Percentiles rank a stretch among this genome's conserved stretches.
phyloP scores from a whole-genome alignment of 2,329 filamentous ascomycete species.

The Scytalidium sp. region DNA sequence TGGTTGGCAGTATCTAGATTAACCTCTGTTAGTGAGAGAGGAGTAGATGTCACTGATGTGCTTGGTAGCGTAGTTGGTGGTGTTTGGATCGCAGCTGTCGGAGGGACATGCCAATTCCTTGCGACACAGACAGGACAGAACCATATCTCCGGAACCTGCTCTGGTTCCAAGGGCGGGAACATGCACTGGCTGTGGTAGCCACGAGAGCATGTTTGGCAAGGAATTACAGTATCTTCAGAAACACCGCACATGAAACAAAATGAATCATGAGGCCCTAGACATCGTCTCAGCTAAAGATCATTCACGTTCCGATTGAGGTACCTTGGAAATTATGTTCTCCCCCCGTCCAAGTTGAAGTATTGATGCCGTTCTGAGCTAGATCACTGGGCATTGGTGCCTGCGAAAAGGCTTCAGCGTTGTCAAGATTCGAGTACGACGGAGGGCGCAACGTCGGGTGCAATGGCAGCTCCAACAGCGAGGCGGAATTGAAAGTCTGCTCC shows the following conservation, averaged over 20 bases:
- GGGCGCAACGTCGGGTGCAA: too few species aligned
- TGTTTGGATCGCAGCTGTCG: background rate
- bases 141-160: slow-evolving; percentile 15
- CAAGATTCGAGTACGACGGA: too few species aligned
- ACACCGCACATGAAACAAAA: slow-evolving; percentile 18
- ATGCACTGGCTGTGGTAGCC: slow-evolving; percentile 18
- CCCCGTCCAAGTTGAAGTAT: background rate
- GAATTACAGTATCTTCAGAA: slow-evolving; percentile 9
- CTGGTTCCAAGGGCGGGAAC: slow-evolving; percentile 10
- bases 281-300: background rate
- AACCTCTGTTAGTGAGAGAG: background rate
- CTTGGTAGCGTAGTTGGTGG: background rate
- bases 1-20: background rate
- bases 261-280: slow-evolving; percentile 9
- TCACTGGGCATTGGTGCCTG: too few species aligned
- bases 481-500: too few species aligned
- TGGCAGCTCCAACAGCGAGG: too few species aligned
- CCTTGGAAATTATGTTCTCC: background rate
- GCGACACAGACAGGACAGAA: slow-evolving; percentile 19
- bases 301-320: background rate
- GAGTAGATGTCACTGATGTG: slow-evolving; percentile 2
- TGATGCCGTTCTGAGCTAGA: too few species aligned
- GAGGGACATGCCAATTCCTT: slow-evolving; percentile 12
- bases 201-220: slow-evolving; percentile 15
- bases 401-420: too few species aligned